A percentile compares a stretch with the other conserved stretches of the same genome.
These are phyloP conservation scores for Phaffomyces thermotolerans DNA, from an alignment of 805 yeast species.

Conservation along the genomic window DNA sequence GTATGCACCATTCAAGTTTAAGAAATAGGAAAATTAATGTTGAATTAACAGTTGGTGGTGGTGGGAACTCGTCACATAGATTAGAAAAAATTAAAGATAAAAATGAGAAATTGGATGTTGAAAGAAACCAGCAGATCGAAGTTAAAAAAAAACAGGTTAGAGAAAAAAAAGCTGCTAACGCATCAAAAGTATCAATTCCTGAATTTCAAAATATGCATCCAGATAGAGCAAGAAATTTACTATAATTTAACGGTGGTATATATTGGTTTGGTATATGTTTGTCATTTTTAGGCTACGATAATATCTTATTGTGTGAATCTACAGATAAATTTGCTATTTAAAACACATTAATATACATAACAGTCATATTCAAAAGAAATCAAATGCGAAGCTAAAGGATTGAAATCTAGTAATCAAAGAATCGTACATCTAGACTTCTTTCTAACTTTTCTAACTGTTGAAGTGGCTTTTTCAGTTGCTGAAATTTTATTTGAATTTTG, in stretches of 20 bases:
- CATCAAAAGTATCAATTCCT: constrained; percentile 6
- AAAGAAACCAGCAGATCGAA: constrained; percentile 51
- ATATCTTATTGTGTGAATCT: no score
- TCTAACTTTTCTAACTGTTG: constrained; percentile 26
- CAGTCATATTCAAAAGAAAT: no score
- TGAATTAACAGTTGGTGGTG: constrained; percentile 97
- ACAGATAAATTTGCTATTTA: no score
- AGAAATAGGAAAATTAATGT: constrained; percentile 80
- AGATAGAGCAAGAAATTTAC: constrained; percentile 49
- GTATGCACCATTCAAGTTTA: constrained; percentile 71
- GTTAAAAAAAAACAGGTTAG: constrained; percentile 38
- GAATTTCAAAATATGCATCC: constrained; percentile 44
- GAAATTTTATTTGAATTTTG: not conserved
- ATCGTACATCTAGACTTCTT: constrained; percentile 44
- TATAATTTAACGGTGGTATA: constrained; percentile 1
- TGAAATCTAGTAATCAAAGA: constrained; percentile 22
- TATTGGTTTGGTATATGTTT: no score
- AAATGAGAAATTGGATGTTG: constrained; percentile 67
- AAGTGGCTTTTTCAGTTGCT: not conserved
- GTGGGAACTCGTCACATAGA: constrained; percentile 75
- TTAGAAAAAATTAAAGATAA: constrained; percentile 67
- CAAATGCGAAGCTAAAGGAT: constrained; percentile 1
- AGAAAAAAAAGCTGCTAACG: constrained; percentile 16
- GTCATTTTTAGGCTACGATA: no score
- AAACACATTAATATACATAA: no score